phyloP scores from a whole-genome alignment of 768 basidiomycete genomes.

The Macrolepiota dolichaula region DNA sequence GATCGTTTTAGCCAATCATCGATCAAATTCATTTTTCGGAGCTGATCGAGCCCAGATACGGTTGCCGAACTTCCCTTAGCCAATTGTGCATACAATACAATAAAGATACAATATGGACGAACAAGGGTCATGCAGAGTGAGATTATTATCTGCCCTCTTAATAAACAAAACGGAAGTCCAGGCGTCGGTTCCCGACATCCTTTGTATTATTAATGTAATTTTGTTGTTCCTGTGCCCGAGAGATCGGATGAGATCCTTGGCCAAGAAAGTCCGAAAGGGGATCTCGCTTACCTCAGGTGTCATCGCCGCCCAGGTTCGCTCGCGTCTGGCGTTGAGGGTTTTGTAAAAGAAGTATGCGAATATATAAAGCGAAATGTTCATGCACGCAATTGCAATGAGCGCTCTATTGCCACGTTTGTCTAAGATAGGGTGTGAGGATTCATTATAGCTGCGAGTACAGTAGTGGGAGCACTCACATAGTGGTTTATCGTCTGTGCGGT shows the following conservation, averaged over 20 bases:
- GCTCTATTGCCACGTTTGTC: slow-evolving; percentile 59
- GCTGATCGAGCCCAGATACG: too few species aligned
- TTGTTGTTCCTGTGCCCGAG: slow-evolving; percentile 40
- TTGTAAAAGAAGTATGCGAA: slow-evolving; percentile 55
- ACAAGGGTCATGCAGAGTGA: background rate
- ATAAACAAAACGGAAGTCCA: slow-evolving; percentile 65
- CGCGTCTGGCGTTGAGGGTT: slow-evolving; percentile 42
- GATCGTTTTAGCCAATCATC: too few species aligned
- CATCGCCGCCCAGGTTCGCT: slow-evolving; percentile 50
- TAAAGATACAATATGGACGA: background rate
- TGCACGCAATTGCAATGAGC: slow-evolving; percentile 49
- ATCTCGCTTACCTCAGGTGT: slow-evolving; percentile 35
- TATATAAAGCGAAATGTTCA: slow-evolving; percentile 53
- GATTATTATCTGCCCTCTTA: slow-evolving; percentile 19
- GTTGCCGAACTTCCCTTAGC: too few species aligned
- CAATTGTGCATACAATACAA: background rate
- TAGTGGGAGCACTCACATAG: slow-evolving; percentile 29
- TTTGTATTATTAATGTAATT: slow-evolving; percentile 60
- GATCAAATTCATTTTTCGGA: too few species aligned
- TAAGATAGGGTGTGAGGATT: slow-evolving; percentile 16
- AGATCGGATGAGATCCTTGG: background rate
- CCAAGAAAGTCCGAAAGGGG: background rate
- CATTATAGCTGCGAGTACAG: background rate
- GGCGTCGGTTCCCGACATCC: slow-evolving; percentile 54
- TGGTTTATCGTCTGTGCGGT: slow-evolving; percentile 46